Percentiles rank a stretch among this genome's conserved stretches.
These are phyloP conservation scores for Polyplosphaeria fusca DNA, from an alignment of 495 filamentous ascomycete species.

Conservation along the genomic window DNA sequence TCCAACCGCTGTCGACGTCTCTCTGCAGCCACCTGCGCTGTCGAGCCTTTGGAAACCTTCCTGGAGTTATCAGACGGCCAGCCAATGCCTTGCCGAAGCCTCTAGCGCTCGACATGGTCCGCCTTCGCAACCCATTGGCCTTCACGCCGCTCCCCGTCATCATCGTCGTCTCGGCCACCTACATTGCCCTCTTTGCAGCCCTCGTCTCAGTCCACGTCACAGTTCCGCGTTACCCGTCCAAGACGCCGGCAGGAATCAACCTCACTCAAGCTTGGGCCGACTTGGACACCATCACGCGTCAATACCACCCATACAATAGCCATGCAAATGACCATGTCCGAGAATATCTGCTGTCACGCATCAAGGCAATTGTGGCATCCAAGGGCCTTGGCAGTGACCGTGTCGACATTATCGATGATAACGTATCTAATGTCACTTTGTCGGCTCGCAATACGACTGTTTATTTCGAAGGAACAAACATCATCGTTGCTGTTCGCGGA, in stretches of 20 bases:
- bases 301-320: slow-evolving; percentile 87
- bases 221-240: slow-evolving; percentile 66
- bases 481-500: slow-evolving; percentile 86
- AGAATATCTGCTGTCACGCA: slow-evolving; percentile 68
- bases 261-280: slow-evolving; percentile 84
- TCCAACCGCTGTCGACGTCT: slow-evolving; percentile 14
- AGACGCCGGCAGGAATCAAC: slow-evolving; percentile 61
- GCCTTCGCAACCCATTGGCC: slow-evolving; percentile 52
- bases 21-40: neutral
- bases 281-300: slow-evolving; percentile 66
- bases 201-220: slow-evolving; percentile 71
- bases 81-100: slow-evolving; percentile 12
- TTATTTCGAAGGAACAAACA: slow-evolving; percentile 91
- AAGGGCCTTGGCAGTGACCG: slow-evolving; percentile 45
- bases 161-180: slow-evolving; percentile 39
- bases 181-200: slow-evolving; percentile 41
- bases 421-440: slow-evolving; percentile 72
- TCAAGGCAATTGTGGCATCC: slow-evolving; percentile 62
- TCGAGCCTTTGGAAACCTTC: neutral
- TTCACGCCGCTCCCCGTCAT: slow-evolving; percentile 52
- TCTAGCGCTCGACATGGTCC: slow-evolving; percentile 24
- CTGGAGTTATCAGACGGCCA: neutral
- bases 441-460: slow-evolving; percentile 50
- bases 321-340: slow-evolving; percentile 75
- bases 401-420: slow-evolving; percentile 48